phyloP scores from a whole-genome alignment of 148 eudicot species.

The Rhododendron vialii region DNA sequence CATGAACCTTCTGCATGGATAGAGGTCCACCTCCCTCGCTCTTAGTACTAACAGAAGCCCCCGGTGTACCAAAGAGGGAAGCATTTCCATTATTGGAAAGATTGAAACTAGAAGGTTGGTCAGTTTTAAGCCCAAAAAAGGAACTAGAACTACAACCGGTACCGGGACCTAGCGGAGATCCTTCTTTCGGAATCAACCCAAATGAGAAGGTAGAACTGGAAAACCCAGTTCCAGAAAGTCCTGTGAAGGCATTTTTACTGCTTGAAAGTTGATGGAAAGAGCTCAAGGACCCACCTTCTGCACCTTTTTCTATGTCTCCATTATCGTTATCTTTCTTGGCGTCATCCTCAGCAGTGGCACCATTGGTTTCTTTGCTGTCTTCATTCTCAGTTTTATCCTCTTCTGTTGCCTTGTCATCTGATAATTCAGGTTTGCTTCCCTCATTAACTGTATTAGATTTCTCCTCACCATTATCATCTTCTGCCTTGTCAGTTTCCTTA shows the following conservation, averaged over 20 bases:
- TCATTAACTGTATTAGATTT: constrained; percentile 21
- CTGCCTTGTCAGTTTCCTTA: constrained; percentile 26
- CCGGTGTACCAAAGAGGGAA: constrained; percentile 51
- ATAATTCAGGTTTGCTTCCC: constrained; percentile 21
- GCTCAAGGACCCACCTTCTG: constrained; percentile 43
- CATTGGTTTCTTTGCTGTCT: constrained; percentile 22
- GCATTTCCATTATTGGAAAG: constrained; percentile 45
- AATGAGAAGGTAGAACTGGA: constrained; percentile 74
- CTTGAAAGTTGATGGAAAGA: constrained; percentile 90
- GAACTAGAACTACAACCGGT: constrained; percentile 20
- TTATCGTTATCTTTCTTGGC: constrained; percentile 29
- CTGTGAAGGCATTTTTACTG: constrained; percentile 88
- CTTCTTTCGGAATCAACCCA: constrained; percentile 57
- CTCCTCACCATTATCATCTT: constrained; percentile 22
- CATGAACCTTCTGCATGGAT: constrained; percentile 58
- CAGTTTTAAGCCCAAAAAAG: constrained; percentile 24
- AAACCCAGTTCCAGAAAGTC: constrained; percentile 80
- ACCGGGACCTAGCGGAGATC: constrained; percentile 31
- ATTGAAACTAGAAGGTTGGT: constrained; percentile 45
- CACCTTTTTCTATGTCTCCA: constrained; percentile 26
- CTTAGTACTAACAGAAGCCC: constrained; percentile 39
- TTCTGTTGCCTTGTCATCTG: constrained; percentile 24
- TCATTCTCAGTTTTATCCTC: constrained; percentile 23
- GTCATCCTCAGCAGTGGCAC: constrained; percentile 14
- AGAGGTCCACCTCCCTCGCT: constrained; percentile 46